A percentile compares a stretch with the other conserved stretches of the same genome.
Conservation (phyloP, 768 basidiomycete species). For the Chlorophyllum brunneum region DNA sequence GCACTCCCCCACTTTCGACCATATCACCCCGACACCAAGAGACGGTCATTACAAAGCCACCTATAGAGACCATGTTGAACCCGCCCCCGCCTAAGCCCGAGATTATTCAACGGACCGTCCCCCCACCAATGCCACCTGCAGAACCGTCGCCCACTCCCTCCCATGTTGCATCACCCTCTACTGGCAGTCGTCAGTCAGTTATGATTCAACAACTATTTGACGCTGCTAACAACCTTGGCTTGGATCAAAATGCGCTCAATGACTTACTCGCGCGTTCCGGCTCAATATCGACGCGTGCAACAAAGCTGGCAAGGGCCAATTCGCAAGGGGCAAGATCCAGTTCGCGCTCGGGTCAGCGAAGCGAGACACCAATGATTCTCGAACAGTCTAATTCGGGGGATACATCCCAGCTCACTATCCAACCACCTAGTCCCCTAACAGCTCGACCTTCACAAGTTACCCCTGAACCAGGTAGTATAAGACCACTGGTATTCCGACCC, state of each 20-base stretch:
- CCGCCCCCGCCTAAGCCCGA: constrained; percentile 14
- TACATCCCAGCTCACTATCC: constrained; percentile 8
- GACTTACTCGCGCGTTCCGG: constrained; percentile 70
- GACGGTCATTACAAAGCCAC: constrained; percentile 12
- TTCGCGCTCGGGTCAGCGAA: constrained; percentile 20
- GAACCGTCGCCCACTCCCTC: constrained; percentile 13
- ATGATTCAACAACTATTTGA: constrained; percentile 72
- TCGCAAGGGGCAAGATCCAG: constrained; percentile 30
- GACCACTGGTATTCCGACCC: constrained; percentile 30
- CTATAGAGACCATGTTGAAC: constrained; percentile 16
- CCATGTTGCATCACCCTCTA: constrained; percentile 16
- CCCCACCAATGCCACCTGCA: constrained; percentile 13
- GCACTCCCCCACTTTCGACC: constrained; percentile 19
- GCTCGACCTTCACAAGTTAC: constrained; percentile 3
- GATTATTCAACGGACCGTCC: constrained; percentile 11
- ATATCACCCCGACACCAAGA: constrained; percentile 9
- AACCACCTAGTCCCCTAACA: constrained; percentile 2
- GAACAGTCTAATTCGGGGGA: constrained; percentile 9
- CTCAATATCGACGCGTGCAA: constrained; percentile 47
- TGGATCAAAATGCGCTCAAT: constrained; percentile 68
- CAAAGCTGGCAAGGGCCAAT: constrained; percentile 38
- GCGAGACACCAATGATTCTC: not conserved
- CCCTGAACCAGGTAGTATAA: constrained; percentile 20
- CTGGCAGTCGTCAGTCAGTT: constrained; percentile 28
- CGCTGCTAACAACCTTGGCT: constrained; percentile 70